Evolutionary conservation across 2,329 filamentous ascomycete genomes (phyloP).

Genomic region (Emergomyces orientalis): DNA sequence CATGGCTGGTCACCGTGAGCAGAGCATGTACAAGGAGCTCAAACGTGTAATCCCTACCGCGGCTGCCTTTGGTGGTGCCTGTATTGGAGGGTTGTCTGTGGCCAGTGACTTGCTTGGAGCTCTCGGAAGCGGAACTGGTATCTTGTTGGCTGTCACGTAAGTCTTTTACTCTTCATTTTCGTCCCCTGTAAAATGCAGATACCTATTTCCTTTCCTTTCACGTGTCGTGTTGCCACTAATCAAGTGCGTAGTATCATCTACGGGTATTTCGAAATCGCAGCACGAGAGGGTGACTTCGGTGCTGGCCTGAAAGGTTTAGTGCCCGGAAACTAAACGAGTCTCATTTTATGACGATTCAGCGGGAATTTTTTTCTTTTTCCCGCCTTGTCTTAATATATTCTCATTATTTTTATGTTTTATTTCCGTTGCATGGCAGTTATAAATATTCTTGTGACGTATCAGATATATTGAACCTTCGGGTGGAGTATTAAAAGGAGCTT

Average conservation of each 20-base stretch:
- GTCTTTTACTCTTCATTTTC: slow-evolving; percentile 32
- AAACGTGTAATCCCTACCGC: slow-evolving; percentile 99
- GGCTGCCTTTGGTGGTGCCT: slow-evolving; percentile 95
- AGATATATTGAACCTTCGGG: background rate
- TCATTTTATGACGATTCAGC: slow-evolving; percentile 5
- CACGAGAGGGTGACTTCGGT: slow-evolving; percentile 90
- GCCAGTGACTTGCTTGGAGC: slow-evolving; percentile 92
- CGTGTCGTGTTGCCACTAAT: slow-evolving; percentile 17
- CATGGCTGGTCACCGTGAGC: slow-evolving; percentile 98
- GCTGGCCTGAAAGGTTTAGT: slow-evolving; percentile 62
- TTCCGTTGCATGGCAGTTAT: background rate
- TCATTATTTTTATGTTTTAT: background rate
- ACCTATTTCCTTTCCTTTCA: no score
- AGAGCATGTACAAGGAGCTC: slow-evolving; percentile 99
- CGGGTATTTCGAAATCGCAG: slow-evolving; percentile 98
- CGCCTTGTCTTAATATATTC: slow-evolving; percentile 6
- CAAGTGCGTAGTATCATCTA: slow-evolving; percentile 73
- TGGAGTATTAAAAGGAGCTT: background rate
- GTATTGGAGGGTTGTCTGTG: slow-evolving; percentile 95
- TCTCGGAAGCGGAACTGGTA: slow-evolving; percentile 93
- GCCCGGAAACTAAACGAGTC: slow-evolving; percentile 33
- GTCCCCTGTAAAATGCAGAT: no score
- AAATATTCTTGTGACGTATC: slow-evolving; percentile 5
- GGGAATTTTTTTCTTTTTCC: background rate
- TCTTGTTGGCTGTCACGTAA: slow-evolving; percentile 95